phyloP scores from a whole-genome alignment of 2,329 filamentous ascomycete genomes.

The Fusarium sp. region DNA sequence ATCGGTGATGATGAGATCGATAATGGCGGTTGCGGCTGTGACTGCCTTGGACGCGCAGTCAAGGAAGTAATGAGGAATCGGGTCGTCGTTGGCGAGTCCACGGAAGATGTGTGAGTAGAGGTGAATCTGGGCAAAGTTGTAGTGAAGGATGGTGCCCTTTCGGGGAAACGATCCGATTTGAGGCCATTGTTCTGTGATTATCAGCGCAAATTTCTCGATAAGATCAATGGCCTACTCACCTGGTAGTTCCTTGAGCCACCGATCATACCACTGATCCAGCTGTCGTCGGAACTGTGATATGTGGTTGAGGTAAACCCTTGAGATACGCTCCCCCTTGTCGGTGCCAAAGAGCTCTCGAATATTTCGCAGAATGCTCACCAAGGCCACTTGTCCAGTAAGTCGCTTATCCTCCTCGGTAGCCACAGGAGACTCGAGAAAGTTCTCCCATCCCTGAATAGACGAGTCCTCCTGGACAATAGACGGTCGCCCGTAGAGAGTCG shows the following conservation, averaged over 20 bases:
- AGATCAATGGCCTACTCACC: constrained; percentile 34
- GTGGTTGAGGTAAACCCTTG: constrained; percentile 65
- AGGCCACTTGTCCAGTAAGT: constrained; percentile 68
- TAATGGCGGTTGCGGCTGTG: constrained; percentile 56
- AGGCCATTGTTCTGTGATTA: constrained; percentile 51
- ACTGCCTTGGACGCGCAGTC: constrained; percentile 50
- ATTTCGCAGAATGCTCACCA: constrained; percentile 69
- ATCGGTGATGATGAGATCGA: constrained; percentile 58
- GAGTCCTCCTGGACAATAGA: constrained; percentile 69
- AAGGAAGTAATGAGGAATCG: constrained; percentile 51
- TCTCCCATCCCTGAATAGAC: constrained; percentile 68
- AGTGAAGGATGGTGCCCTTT: constrained; percentile 56
- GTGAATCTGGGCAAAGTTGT: constrained; percentile 57
- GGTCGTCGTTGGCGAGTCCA: constrained; percentile 49
- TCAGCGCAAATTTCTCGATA: not conserved
- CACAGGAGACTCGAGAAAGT: constrained; percentile 63
- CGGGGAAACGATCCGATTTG: constrained; percentile 55
- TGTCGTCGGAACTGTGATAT: constrained; percentile 50
- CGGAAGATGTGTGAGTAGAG: constrained; percentile 57
- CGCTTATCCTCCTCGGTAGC: constrained; percentile 67
- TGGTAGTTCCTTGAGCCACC: constrained; percentile 51
- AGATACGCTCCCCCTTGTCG: constrained; percentile 65
- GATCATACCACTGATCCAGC: constrained; percentile 53
- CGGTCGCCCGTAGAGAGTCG: constrained; percentile 70
- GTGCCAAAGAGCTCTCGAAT: constrained; percentile 68